Evolutionary conservation across 1,284 basidiomycete species (phyloP).

Genomic region (Porphyrellus sp.): DNA sequence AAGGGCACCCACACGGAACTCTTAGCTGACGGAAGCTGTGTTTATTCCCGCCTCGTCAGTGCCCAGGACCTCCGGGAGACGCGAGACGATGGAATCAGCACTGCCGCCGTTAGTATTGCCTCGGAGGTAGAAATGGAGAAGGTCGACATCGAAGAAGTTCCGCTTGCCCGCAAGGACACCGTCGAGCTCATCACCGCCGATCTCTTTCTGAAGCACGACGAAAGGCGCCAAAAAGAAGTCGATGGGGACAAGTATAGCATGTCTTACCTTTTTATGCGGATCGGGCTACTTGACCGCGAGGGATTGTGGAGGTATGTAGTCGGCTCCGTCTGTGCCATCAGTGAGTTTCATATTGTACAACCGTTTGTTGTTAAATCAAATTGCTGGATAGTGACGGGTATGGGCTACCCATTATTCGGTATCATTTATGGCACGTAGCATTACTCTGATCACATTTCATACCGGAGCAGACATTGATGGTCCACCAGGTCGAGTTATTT

Average conservation of each 20-base stretch:
- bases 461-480: conserved; percentile 2
- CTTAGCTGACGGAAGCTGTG: conserved; percentile 57
- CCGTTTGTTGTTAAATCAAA: conserved; percentile 15
- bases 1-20: conserved; percentile 82
- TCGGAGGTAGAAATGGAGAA: conserved; percentile 57
- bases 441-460: neutral
- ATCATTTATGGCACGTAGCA: conserved; percentile 64
- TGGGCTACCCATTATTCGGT: conserved; percentile 85
- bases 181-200: conserved; percentile 69
- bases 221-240: conserved; percentile 39
- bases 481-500: conserved; percentile 53
- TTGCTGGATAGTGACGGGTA: conserved; percentile 52
- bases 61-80: conserved; percentile 77
- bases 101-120: conserved; percentile 28
- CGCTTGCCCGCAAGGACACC: conserved; percentile 65
- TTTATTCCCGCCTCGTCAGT: conserved; percentile 75
- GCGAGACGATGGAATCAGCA: conserved; percentile 29
- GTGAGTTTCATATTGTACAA: conserved; percentile 36
- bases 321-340: conserved; percentile 53
- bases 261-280: conserved; percentile 67
- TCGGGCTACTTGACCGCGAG: conserved; percentile 63
- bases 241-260: conserved; percentile 46
- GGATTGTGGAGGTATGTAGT: conserved; percentile 55
- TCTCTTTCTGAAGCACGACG: conserved; percentile 52
- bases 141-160: conserved; percentile 52